phyloP scores from a whole-genome alignment of 306 rosid genomes.

The Corylus avellana region DNA sequence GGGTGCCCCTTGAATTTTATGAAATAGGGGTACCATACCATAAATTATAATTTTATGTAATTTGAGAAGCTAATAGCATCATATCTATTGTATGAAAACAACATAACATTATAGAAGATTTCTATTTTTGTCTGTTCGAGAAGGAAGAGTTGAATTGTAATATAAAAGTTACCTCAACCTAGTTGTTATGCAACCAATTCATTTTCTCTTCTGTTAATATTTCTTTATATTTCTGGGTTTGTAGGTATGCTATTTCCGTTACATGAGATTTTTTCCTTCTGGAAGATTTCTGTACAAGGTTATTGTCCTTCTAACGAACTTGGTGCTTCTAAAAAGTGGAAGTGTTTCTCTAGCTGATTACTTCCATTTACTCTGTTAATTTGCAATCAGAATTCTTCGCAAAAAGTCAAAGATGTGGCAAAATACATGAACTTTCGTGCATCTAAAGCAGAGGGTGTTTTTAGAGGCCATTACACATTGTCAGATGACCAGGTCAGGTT shows the following conservation, averaged over 20 bases:
- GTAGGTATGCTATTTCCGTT: constrained; percentile 95
- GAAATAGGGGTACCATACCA: background rate
- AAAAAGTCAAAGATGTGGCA: constrained; percentile 77
- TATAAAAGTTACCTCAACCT: background rate
- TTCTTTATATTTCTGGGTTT: constrained; percentile 20
- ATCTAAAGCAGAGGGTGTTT: constrained; percentile 61
- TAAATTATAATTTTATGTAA: background rate
- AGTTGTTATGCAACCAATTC: background rate
- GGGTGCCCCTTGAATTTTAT: background rate
- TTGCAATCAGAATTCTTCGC: constrained; percentile 79
- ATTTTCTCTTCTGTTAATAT: background rate
- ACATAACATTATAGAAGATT: background rate
- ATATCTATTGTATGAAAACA: background rate
- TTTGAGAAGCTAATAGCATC: background rate
- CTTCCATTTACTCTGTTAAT: constrained; percentile 19
- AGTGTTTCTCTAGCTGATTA: constrained; percentile 25
- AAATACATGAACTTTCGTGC: constrained; percentile 86
- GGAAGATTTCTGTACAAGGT: constrained; percentile 96
- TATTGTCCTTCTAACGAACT: constrained; percentile 21
- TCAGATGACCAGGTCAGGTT: constrained; percentile 76
- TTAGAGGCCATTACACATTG: constrained; percentile 84
- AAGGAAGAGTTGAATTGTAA: background rate
- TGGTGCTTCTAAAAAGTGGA: background rate
- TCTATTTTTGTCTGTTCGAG: background rate
- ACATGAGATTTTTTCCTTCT: constrained; percentile 82